These are phyloP conservation scores for Myrica gale DNA, from an alignment of 306 rosid genomes.

Conservation along the genomic window DNA sequence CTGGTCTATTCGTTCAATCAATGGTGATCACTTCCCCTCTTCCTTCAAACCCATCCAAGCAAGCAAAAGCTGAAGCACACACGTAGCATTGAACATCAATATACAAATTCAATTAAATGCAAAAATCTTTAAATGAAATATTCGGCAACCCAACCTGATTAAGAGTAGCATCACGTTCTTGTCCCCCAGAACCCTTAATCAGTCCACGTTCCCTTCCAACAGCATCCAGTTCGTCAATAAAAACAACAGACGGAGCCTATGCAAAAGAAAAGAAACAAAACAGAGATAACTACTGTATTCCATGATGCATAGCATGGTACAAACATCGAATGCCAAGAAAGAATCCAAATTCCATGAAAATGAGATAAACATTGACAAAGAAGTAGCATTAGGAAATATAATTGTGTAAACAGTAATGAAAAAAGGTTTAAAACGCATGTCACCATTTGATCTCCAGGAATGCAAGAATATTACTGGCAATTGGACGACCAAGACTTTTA, in stretches of 20 bases:
- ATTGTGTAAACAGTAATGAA: constrained; percentile 20
- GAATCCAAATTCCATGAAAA: constrained; percentile 15
- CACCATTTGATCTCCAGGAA: constrained; percentile 10
- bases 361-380: background rate
- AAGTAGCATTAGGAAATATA: background rate
- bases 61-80: constrained; percentile 74
- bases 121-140: constrained; percentile 10
- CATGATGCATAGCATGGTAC: background rate
- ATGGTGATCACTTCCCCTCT: constrained; percentile 95
- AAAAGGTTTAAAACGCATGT: constrained; percentile 18
- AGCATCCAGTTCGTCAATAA: constrained; percentile 96
- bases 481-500: constrained; percentile 22
- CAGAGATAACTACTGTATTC: constrained; percentile 18
- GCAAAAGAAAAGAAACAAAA: constrained; percentile 13
- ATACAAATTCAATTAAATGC: constrained; percentile 10
- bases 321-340: constrained; percentile 21
- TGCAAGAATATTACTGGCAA: constrained; percentile 15
- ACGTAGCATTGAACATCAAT: constrained; percentile 37
- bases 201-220: constrained; percentile 99
- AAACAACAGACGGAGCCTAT: constrained; percentile 98
- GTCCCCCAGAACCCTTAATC: constrained; percentile 99
- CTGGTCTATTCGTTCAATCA: constrained; percentile 97
- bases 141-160: constrained; percentile 65
- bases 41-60: constrained; percentile 98
- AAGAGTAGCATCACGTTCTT: constrained; percentile 98